Base-by-base conservation (phyloP, 352 stramenopile species). In the Pythium catenulatum region DNA sequence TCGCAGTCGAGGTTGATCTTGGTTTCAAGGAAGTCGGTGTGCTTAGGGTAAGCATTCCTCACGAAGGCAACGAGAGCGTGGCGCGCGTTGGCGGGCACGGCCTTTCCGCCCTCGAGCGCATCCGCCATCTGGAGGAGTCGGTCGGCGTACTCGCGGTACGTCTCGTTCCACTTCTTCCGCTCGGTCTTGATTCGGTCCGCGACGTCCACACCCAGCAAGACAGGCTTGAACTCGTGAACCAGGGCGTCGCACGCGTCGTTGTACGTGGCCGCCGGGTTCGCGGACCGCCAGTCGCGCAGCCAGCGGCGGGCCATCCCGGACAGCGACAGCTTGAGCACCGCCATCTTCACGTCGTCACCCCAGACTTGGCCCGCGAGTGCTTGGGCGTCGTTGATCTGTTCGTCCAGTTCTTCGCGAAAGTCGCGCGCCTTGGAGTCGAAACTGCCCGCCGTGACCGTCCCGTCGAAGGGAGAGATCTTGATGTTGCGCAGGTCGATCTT, bases 71-170 rank as follows among this genome's bases (percentile, higher is more conserved):
- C 52, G 21, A 80, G 54, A 1, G 73, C 54, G 52, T 69, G 50
- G 1, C 50, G 52, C 17, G 50, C 52, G 50, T 79, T 79, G 11
- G 52, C 52, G 8, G 70, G 32, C 4, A 79, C 52, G 6, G 36
- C 14, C 52, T 70, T 69, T 19, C 70, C 70, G 6, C 72, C 72
- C 32, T 70, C 52, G 8, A 79, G 36, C 2, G 52, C 72, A 23
- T 70, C 52, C 32, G 70, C 70, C 70, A 79, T 79, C 39, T 66
- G 70, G 5, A 70, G 23, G 4, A 79, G 52, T 2, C 72, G 50
- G 54, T 69, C 72, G 52, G 72, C 54, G n/a, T 46, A 79, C 52
- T 79, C 52, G 21, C 50, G 72, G 37, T 79, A 79, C 5, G 72
- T 70, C 27, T 79, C 72, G 72, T 50, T 70, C 72, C 72, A 79